Evolutionary conservation across 305 asterid species (phyloP), one percentile per base, ranked within the genome.

Genomic region (Rubia tinctorum): DNA sequence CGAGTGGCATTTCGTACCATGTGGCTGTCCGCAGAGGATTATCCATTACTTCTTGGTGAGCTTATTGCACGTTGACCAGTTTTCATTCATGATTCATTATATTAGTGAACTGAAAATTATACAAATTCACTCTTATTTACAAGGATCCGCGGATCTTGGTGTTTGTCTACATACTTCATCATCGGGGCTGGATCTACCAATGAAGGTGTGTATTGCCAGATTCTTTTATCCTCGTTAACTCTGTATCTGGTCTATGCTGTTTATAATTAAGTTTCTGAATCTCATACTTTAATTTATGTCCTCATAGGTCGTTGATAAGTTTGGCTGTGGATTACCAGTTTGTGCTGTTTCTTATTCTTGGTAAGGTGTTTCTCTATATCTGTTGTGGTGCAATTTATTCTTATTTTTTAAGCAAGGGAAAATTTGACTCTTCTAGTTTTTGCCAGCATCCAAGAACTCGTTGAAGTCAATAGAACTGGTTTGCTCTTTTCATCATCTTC

Each of bases 271-370:
- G 68, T 66, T 67, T 51, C 25, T 47, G 13, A 27, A 75, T 44
- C 71, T 86, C 68, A 64, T 78, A 67, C 60, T 53, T 67, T 82
- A 59, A 69, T 61, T 40, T 68, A 68, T 74, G 75, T 68, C 74
- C 25, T 74, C 74, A 59, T 79, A 94, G 99, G 97, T 95, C 75
- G 98, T 95, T 68, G 99, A 95, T 84, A 95, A 89, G 97, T 95
- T 90, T 80, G 99, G 99, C 80, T 90, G 99, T 82, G 98, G 99
- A 68, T 82, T 95, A 71, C 98, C 98, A 5, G 97, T 95, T 75
- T 95, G 97, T 85, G 98, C 96, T 65, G 96, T 92, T 84, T 95
- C 98, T 69, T 95, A 95, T 84, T 92, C 98, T 76, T 92, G 99
- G 99, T 95, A 86, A 82, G 88, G 77, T 75, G 72, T 66, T 64